Evolutionary conservation across 208 protist genomes (phyloP), one percentile per base, ranked within the genome.

Genomic region (Acanthamoeba royreba): DNA sequence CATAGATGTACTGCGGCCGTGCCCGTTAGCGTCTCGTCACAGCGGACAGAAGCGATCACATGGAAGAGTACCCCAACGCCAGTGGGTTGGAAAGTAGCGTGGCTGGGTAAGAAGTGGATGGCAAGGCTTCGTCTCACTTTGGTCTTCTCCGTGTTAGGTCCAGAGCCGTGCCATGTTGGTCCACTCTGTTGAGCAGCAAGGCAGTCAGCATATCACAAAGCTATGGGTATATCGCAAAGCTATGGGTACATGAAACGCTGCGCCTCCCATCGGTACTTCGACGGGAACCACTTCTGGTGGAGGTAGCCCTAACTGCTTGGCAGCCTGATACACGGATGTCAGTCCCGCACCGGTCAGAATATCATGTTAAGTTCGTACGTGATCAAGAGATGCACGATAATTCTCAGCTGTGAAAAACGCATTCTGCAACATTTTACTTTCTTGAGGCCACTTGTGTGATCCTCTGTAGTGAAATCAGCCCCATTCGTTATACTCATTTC

Each of bases 1-100:
- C 93, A 46, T 95, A 95, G 35, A 95, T 95, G 74, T 95, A 95
- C 79, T 95, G 79, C 8, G 38, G 7, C 9, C 35, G 31, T 0
- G 13, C 38, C 4, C 7, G 22, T 4, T 11, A 22, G n/a, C 8
- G 31, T 8, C 8, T 69, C 52, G 7, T 49, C 72, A 89, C 22
- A 53, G 25, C 22, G 25, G 33, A 45, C 2, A 43, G 19, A 22
- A 40, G 0, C 3, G 1, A 9, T 28, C 4, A 74, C 42, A 2
- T 15, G 2, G 0, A 46, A 38, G 19, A 42, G 61, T 79, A 92
- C 87, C 40, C 87, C 87, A 8, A 92, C 87, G 35, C 42, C 61
- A 13, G 31, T 61, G 28, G 61, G 87, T 35, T 92, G 53, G 28
- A 92, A 92, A 5, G 42, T 42, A 19, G 58, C 40, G 45, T 92